Conservation (phyloP, 208 protist species). For the Trypanosoma caninum region DNA sequence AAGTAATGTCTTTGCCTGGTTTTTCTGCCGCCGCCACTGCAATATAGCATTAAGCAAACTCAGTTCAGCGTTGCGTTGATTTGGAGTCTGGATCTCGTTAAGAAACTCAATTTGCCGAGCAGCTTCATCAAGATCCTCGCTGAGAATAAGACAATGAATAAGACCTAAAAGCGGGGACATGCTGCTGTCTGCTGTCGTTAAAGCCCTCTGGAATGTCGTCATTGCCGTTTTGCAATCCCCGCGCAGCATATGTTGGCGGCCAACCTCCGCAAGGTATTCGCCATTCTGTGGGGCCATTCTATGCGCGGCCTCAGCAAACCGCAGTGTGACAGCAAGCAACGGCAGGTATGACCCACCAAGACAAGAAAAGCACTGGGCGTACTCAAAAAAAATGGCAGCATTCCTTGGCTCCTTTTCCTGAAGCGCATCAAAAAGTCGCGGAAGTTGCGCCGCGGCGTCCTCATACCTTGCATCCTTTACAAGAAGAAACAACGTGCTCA, state of each 20-base stretch:
- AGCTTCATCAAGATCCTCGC: slow-evolving; percentile 76
- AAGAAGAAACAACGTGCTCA: slow-evolving; percentile 72
- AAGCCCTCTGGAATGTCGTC: slow-evolving; percentile 69
- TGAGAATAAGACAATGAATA: slow-evolving; percentile 62
- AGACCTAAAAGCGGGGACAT: slow-evolving; percentile 70
- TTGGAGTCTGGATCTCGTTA: slow-evolving; percentile 81
- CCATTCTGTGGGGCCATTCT: slow-evolving; percentile 51
- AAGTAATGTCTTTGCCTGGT: slow-evolving; percentile 54
- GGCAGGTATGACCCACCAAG: slow-evolving; percentile 47
- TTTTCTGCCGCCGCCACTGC: slow-evolving; percentile 56
- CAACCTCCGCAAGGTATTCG: slow-evolving; percentile 83
- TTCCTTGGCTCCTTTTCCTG: slow-evolving; percentile 78
- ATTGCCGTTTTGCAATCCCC: slow-evolving; percentile 75
- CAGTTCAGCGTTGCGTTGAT: slow-evolving; percentile 78
- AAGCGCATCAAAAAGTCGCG: slow-evolving; percentile 54
- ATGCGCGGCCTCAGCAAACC: slow-evolving; percentile 68
- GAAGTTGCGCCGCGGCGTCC: slow-evolving; percentile 56
- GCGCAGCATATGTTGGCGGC: slow-evolving; percentile 66
- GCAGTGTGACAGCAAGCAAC: slow-evolving; percentile 58
- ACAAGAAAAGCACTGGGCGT: slow-evolving; percentile 70
- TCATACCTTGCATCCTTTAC: slow-evolving; percentile 72
- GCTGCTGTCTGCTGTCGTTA: slow-evolving; percentile 64
- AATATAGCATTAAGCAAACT: slow-evolving; percentile 76
- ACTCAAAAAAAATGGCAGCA: slow-evolving; percentile 59
- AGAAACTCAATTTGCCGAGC: slow-evolving; percentile 83